phyloP scores from a whole-genome alignment of 257 asterid genomes.

The Henckelia pumila region DNA sequence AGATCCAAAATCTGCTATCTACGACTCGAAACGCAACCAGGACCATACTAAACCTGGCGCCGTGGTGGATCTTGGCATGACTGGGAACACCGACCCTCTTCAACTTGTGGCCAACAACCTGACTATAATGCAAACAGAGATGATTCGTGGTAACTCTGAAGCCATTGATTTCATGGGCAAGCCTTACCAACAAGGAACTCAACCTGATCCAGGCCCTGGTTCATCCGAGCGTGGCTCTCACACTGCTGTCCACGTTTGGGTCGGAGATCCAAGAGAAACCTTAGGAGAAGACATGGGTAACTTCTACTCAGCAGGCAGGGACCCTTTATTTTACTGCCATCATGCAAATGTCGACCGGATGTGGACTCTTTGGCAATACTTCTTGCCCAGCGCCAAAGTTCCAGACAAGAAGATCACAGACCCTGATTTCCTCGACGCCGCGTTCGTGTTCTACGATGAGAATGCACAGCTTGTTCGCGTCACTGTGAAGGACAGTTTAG shows the following conservation, averaged over 20 bases:
- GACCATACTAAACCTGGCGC: slow-evolving; percentile 19
- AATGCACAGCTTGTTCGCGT: slow-evolving; percentile 30
- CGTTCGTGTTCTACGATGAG: slow-evolving; percentile 40
- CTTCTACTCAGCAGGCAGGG: neutral
- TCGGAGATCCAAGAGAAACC: neutral
- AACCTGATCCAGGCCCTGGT: slow-evolving; percentile 19
- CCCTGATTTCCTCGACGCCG: slow-evolving; percentile 33
- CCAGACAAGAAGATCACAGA: neutral
- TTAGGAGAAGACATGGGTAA: neutral
- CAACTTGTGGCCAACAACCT: slow-evolving; percentile 19
- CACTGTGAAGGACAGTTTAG: slow-evolving; percentile 25
- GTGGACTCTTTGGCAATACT: slow-evolving; percentile 36
- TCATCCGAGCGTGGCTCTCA: slow-evolving; percentile 26
- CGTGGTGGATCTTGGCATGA: slow-evolving; percentile 17
- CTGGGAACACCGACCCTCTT: neutral
- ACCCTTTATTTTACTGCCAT: neutral
- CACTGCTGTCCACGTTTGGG: slow-evolving; percentile 9
- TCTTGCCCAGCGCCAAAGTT: neutral
- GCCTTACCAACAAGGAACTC: slow-evolving; percentile 18
- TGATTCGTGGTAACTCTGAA: slow-evolving; percentile 10
- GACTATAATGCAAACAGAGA: slow-evolving; percentile 4
- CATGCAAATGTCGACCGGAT: slow-evolving; percentile 24
- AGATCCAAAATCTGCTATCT: slow-evolving; percentile 15
- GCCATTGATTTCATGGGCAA: slow-evolving; percentile 22
- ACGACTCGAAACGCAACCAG: slow-evolving; percentile 21